Conservation (phyloP, 2,329 filamentous ascomycete species). For the Alternaria infectoria region DNA sequence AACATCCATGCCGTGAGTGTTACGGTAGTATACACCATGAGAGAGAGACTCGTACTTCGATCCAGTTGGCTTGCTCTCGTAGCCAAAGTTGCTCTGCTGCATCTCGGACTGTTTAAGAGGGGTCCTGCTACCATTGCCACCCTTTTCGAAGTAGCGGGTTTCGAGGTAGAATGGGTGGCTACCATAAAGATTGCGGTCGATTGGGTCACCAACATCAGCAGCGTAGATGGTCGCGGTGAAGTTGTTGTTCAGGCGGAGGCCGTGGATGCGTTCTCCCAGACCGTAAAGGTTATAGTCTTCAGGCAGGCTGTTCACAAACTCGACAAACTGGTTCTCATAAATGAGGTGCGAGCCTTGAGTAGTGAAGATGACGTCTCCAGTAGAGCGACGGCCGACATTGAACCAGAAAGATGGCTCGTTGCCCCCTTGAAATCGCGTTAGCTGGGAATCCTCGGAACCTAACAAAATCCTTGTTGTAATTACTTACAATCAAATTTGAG, state of each 20-base stretch:
- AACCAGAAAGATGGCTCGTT: conserved; percentile 65
- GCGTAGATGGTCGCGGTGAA: conserved; percentile 72
- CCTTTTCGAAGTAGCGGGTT: conserved; percentile 72
- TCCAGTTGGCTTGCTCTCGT: conserved; percentile 28
- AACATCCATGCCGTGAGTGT: conserved; percentile 77
- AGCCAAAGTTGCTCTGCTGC: conserved; percentile 18
- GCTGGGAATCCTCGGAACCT: background rate
- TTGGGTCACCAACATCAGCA: conserved; percentile 70
- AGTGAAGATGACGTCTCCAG: conserved; percentile 71
- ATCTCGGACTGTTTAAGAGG: conserved; percentile 63
- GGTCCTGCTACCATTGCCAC: conserved; percentile 55
- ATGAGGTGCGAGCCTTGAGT: conserved; percentile 70
- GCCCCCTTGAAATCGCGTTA: conserved; percentile 50
- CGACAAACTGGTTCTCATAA: conserved; percentile 79
- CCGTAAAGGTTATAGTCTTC: conserved; percentile 79
- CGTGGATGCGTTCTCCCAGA: conserved; percentile 75
- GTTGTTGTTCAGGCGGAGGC: conserved; percentile 74
- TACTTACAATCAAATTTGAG: conserved; percentile 54
- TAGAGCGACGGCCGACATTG: conserved; percentile 63
- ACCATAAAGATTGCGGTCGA: conserved; percentile 74
- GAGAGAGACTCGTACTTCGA: conserved; percentile 69
- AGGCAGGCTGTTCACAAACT: conserved; percentile 70
- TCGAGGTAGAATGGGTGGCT: conserved; percentile 81
- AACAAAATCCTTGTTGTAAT: background rate
- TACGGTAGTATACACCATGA: conserved; percentile 79